Evolutionary conservation across 345 rosid species (phyloP), one percentile per base, ranked within the genome.

Genomic region (Gossypioides kirkii): DNA sequence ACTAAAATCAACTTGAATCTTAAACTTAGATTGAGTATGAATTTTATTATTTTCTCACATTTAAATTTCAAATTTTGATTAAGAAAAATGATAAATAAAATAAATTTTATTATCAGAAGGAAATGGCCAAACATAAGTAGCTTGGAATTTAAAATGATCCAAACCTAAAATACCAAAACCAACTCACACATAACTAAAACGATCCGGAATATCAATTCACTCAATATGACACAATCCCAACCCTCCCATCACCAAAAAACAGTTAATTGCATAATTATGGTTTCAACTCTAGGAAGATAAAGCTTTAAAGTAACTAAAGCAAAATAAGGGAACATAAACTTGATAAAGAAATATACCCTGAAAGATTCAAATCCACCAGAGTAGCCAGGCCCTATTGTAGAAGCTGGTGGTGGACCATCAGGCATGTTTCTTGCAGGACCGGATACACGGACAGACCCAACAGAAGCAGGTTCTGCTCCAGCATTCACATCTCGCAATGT

Each of bases 401-500:
- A 79, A 74, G 83, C 74, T 26, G 77, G 77, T 11, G 36, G 76
- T 43, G 72, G 76, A 62, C 80, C 71, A 58, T 79, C 79, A 7
- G 69, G 76, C 60, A 83, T 47, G 72, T 76, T 76, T 73, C 83
- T 77, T 54, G 77, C 77, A 45, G 76, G 65, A 10, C 77, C 82
- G 38, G 80, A 74, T 75, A 83, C 79, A 42, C 41, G 79, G 28
- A 61, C 74, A 75, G 83, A 79, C 54, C 79, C 84, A 70, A 58
- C 41, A 64, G 80, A 55, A 75, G 72, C 73, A 74, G 83, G 77
- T 74, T 80, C 84, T 10, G 43, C 76, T 73, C 81, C 84, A 61
- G 71, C 72, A 77, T 78, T 82, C 45, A 74, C 78, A 77, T 86
- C 91, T 54, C 84, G 78, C 72, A 86, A 69, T 55, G 86, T 84